A percentile compares a stretch with the other conserved stretches of the same genome.
Evolutionary conservation across 2,329 filamentous ascomycete species (phyloP).

Genomic region (Grosmannia huntii): DNA sequence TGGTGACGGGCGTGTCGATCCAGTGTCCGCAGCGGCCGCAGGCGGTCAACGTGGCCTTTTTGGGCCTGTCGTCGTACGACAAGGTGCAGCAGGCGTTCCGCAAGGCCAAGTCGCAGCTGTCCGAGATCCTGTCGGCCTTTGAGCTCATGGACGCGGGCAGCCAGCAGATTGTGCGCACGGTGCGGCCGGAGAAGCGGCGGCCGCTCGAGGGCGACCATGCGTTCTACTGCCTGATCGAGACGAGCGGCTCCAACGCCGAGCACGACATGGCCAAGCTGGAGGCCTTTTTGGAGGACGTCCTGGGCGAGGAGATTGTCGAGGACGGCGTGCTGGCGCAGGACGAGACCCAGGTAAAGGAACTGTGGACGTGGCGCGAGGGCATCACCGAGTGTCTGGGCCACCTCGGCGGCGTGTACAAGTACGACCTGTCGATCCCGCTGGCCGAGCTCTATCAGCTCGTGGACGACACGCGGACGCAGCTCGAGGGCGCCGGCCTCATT

Average conservation of each 20-base stretch:
- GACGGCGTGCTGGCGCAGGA: slow-evolving; percentile 91
- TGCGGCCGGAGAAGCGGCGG: slow-evolving; percentile 58
- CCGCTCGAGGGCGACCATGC: slow-evolving; percentile 76
- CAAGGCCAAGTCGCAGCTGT: slow-evolving; percentile 79
- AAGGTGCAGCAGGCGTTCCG: slow-evolving; percentile 77
- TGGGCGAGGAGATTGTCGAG: slow-evolving; percentile 72
- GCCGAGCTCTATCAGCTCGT: slow-evolving; percentile 79
- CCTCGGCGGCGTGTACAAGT: slow-evolving; percentile 95
- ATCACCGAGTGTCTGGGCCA: slow-evolving; percentile 82
- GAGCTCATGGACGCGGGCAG: slow-evolving; percentile 88
- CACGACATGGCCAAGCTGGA: slow-evolving; percentile 90
- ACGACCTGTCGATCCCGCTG: slow-evolving; percentile 90
- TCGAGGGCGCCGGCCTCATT: slow-evolving; percentile 63
- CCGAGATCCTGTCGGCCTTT: slow-evolving; percentile 93
- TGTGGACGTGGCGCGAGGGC: slow-evolving; percentile 91
- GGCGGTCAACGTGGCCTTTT: slow-evolving; percentile 89
- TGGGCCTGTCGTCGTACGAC: slow-evolving; percentile 82
- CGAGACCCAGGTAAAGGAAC: slow-evolving; percentile 70
- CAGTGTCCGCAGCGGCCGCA: slow-evolving; percentile 77
- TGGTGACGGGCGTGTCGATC: slow-evolving; percentile 83
- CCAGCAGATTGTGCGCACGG: slow-evolving; percentile 62
- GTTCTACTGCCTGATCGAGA: slow-evolving; percentile 96
- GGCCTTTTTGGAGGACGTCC: slow-evolving; percentile 75
- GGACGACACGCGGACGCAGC: slow-evolving; percentile 63
- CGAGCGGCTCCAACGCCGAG: slow-evolving; percentile 84